phyloP scores from a whole-genome alignment of 2,329 filamentous ascomycete genomes.

The Zopfia rhizophila region DNA sequence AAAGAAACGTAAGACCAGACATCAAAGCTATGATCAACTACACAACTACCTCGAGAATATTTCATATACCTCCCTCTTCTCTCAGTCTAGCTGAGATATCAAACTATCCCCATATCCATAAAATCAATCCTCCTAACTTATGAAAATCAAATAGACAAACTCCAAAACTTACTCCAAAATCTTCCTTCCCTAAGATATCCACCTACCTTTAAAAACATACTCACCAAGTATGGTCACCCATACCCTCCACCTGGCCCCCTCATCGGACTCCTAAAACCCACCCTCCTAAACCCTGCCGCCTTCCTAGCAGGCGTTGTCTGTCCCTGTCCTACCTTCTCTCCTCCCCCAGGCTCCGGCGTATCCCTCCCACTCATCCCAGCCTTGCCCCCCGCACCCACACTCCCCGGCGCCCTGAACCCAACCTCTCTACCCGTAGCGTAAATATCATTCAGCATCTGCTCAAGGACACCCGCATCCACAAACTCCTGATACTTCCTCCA shows the following conservation, averaged over 20 bases:
- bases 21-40: too few species aligned
- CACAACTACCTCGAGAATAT: too few species aligned
- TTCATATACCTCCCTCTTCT: too few species aligned
- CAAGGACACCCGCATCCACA: conserved; percentile 82
- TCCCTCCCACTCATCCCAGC: conserved; percentile 54
- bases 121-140: too few species aligned
- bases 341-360: conserved; percentile 62
- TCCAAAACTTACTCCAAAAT: too few species aligned
- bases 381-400: conserved; percentile 18
- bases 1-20: too few species aligned
- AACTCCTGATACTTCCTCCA: conserved; percentile 93
- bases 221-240: neutral
- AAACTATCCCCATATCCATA: too few species aligned
- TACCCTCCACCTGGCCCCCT: conserved; percentile 15
- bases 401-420: conserved; percentile 51
- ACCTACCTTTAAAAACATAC: too few species aligned
- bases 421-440: conserved; percentile 73
- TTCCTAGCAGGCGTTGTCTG: conserved; percentile 63
- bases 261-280: conserved; percentile 50
- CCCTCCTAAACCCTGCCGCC: conserved; percentile 47
- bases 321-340: conserved; percentile 50
- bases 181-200: too few species aligned
- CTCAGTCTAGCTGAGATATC: too few species aligned
- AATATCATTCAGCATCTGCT: conserved; percentile 86
- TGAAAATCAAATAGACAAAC: too few species aligned